Evolutionary conservation across 75 land plant genomes (phyloP), one percentile per base, ranked within the genome.

Genomic region (Pseudotsuga menziesii): DNA sequence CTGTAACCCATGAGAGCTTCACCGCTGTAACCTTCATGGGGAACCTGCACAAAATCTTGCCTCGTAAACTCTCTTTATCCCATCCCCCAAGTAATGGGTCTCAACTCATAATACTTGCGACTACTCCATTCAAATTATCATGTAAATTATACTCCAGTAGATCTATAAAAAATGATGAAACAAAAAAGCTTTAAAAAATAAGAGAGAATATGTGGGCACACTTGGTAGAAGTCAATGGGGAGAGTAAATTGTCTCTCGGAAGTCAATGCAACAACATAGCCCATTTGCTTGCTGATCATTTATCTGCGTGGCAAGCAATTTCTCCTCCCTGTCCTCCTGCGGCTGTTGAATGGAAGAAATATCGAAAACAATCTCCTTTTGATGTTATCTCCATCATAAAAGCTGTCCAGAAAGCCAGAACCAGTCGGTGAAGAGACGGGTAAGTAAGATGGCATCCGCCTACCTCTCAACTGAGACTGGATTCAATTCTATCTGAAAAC

Each of bases 191-290:
- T n/a, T n/a, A n/a, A n/a, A n/a, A n/a, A 58, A 19, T 29, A 52
- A 80, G 1, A 63, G n/a, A 64, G 57, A 78, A 70, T n/a, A 4
- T 5, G 16, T 23, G 5, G 14, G 15, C 55, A 67, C 13, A 92
- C 89, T 86, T 83, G 89, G 78, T 93, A 95, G 85, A 94, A 91
- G 69, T 93, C 85, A 58, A 95, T 70, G 29, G 98, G 98, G 72
- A 94, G 83, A 32, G 90, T 83, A 16, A 90, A 41, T 16, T 90
- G 61, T 62, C 80, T 77, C 76, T 85, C 90, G 14, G 87, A 56
- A 54, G 76, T 22, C 3, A 74, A 29, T 19, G 79, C 61, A 41
- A 67, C 59, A 17, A 56, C 55, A 56, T 13, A 19, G 26, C 3
- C 87, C 87, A 85, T 72, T 80, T 85, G 72, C 76, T 79, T 63